A percentile compares a stretch with the other conserved stretches of the same genome.
Conservation (phyloP, 176 grass and related monocot species). For the Metroxylon sagu region DNA sequence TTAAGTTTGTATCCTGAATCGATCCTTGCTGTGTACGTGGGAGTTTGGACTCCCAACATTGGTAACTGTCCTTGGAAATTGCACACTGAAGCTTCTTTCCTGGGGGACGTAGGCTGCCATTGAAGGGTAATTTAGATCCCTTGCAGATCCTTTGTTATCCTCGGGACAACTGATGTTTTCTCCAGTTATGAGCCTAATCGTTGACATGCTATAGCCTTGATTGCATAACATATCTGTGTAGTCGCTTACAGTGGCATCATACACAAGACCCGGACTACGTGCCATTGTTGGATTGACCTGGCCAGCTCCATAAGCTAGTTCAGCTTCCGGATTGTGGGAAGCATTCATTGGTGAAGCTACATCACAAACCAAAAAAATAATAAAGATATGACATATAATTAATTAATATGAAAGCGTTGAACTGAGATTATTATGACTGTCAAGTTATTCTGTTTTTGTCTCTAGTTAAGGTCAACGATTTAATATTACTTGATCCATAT, state of each 20-base stretch:
- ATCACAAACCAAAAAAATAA: background rate
- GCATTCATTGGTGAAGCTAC: constrained; percentile 39
- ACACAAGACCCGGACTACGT: constrained; percentile 25
- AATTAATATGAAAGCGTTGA: background rate
- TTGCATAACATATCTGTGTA: constrained; percentile 36
- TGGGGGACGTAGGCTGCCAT: constrained; percentile 9
- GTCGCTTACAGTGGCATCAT: constrained; percentile 20
- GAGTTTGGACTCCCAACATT: constrained; percentile 22
- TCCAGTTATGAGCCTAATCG: constrained; percentile 17
- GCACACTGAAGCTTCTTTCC: background rate
- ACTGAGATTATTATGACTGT: no score
- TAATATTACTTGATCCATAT: no score
- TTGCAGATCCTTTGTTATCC: background rate
- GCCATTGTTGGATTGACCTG: constrained; percentile 21
- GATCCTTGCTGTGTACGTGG: constrained; percentile 16
- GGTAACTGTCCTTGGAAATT: constrained; percentile 35
- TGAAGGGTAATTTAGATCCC: constrained; percentile 44
- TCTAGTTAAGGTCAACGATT: no score
- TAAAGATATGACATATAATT: background rate
- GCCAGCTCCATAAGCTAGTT: constrained; percentile 35
- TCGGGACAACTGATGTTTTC: background rate
- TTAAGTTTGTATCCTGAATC: background rate
- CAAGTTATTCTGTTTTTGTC: no score
- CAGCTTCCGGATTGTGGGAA: constrained; percentile 14
- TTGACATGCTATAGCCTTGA: constrained; percentile 29